These are phyloP conservation scores for Alloascoidea hylecoeti DNA, from an alignment of 805 yeast genomes.

Conservation along the genomic window DNA sequence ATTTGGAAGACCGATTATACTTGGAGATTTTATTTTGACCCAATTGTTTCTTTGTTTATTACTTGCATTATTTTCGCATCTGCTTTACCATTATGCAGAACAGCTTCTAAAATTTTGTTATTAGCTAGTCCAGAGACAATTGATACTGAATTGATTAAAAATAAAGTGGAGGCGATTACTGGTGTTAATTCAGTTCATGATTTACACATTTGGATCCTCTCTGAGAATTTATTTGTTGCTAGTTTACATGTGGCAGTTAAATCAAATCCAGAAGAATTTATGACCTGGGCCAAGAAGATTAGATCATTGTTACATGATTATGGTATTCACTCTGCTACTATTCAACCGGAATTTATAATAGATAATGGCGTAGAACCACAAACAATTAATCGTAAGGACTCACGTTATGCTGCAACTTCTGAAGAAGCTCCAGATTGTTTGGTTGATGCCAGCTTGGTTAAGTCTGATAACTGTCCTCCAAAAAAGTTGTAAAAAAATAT, in stretches of 20 bases:
- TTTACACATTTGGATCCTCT: slow-evolving; percentile 92
- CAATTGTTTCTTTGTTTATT: slow-evolving; percentile 70
- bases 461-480: background rate
- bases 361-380: background rate
- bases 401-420: background rate
- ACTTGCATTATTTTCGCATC: slow-evolving; percentile 82
- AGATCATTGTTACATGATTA: slow-evolving; percentile 67
- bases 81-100: slow-evolving; percentile 79
- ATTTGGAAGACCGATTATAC: slow-evolving; percentile 88
- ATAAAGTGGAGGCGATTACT: slow-evolving; percentile 49
- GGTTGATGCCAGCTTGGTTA: background rate
- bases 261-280: slow-evolving; percentile 48
- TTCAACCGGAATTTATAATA: slow-evolving; percentile 78
- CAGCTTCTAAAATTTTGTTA: slow-evolving; percentile 73
- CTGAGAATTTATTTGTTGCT: slow-evolving; percentile 77
- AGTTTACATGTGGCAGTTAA: slow-evolving; percentile 76
- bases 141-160: slow-evolving; percentile 59
- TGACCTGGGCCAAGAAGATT: slow-evolving; percentile 59
- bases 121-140: slow-evolving; percentile 89
- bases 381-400: background rate
- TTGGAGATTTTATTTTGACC: slow-evolving; percentile 84
- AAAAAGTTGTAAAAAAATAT: background rate
- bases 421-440: background rate
- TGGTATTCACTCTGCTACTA: slow-evolving; percentile 88
- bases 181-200: slow-evolving; percentile 85